Evolutionary conservation across 2,329 filamentous ascomycete genomes (phyloP).

Genomic region (Talaromyces atroroseus): DNA sequence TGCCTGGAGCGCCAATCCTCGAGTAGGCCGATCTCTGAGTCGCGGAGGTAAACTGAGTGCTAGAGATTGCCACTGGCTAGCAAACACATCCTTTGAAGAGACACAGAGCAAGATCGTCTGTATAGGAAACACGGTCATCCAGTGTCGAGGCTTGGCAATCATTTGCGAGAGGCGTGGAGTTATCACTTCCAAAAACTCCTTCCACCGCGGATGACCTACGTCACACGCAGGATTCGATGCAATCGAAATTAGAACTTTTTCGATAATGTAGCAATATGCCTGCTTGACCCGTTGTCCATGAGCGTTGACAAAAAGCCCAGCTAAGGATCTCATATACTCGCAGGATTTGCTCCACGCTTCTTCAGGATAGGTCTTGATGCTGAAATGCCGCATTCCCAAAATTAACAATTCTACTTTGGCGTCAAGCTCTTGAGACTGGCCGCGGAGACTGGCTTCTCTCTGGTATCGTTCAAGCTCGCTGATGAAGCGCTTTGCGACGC

Average conservation of each 20-base stretch:
- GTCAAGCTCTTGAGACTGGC: slow-evolving; percentile 58
- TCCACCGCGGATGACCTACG: slow-evolving; percentile 77
- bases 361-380: slow-evolving; percentile 66
- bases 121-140: slow-evolving; percentile 81
- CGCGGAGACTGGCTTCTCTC: slow-evolving; percentile 57
- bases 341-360: slow-evolving; percentile 80
- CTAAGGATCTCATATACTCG: slow-evolving; percentile 77
- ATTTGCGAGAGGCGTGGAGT: slow-evolving; percentile 75
- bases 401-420: slow-evolving; percentile 81
- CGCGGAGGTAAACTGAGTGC: slow-evolving; percentile 71
- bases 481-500: slow-evolving; percentile 76
- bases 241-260: slow-evolving; percentile 78
- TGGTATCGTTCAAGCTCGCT: slow-evolving; percentile 73
- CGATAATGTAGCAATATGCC: slow-evolving; percentile 87
- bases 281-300: slow-evolving; percentile 89
- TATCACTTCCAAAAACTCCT: slow-evolving; percentile 72
- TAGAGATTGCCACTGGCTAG: slow-evolving; percentile 78
- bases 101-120: slow-evolving; percentile 83
- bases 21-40: slow-evolving; percentile 74
- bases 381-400: slow-evolving; percentile 84
- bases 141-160: slow-evolving; percentile 87
- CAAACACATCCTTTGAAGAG: slow-evolving; percentile 77
- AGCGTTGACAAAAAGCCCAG: slow-evolving; percentile 73
- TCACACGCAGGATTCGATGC: slow-evolving; percentile 75
- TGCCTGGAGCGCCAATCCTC: slow-evolving; percentile 77